Base-by-base conservation (phyloP, 2,329 filamentous ascomycete species). In the Fusarium praegraminearum region DNA sequence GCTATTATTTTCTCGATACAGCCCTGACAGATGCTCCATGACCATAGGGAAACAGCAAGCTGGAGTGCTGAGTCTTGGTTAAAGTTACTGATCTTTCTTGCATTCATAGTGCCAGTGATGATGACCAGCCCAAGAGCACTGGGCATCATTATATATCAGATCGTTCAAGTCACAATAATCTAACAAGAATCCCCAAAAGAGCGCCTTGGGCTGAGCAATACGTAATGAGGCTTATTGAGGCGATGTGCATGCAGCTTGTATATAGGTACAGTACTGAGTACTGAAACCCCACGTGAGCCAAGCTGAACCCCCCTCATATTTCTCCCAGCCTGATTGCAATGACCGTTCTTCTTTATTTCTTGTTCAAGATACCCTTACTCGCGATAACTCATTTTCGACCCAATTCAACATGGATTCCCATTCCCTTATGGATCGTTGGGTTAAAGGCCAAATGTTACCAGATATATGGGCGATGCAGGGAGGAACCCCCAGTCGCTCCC, bases 361-460 rank as follows among this genome's bases (percentile, higher is more conserved):
- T 12, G 10, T 41, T 24, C 53, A 7, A 13, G 30, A n/a, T 6
- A 5, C 15, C 8, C 15, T 10, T 18, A 22, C 6, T 28, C 24
- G 5, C 13, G 6, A 4, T 20, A 40, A n/a, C 11, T n/a, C 11
- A 20, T 40, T 20, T 7, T 15, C 6, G 10, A 2, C 10, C 11
- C n/a, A 38, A 7, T 38, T 38, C 36, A n/a, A 20, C 18, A 20
- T 20, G 36, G 1, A 10, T n/a, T n/a, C n/a, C n/a, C n/a, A n/a
- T n/a, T n/a, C n/a, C n/a, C n/a, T n/a, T 13, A 28, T 6, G 5
- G 11, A 7, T 5, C 18, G 9, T 38, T n/a, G 36, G 36, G 1
- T 5, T 2, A 18, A 18, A 9, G 1, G 0, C 33, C 1, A 1
- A 0, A 16, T 18, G 3, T 18, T 36, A 10, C 6, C 33, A 36